Percentiles rank a stretch among this genome's conserved stretches.
Conservation (phyloP, 2,329 filamentous ascomycete genomes). For the Neocucurbitaria cava region DNA sequence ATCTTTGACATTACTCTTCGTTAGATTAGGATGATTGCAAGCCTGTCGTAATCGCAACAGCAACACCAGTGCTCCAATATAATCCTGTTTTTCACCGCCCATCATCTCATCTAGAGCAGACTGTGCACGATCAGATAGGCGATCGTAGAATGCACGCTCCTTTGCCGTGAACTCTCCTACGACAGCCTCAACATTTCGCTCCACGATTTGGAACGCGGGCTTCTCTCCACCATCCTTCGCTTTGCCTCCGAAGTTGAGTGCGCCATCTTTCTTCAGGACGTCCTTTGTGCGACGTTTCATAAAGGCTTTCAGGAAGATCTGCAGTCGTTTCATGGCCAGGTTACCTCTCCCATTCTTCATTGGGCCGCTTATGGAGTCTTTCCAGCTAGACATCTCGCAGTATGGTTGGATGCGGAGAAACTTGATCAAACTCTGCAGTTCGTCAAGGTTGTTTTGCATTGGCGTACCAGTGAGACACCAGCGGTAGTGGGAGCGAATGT, state of each 20-base stretch:
- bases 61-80: constrained; percentile 90
- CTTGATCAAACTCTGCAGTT: constrained; percentile 89
- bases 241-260: constrained; percentile 78
- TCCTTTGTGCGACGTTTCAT: constrained; percentile 99
- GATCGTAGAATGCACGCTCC: constrained; percentile 85
- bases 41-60: constrained; percentile 90
- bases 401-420: constrained; percentile 94
- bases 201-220: constrained; percentile 86
- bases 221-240: constrained; percentile 62
- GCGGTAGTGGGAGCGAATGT: constrained; percentile 82
- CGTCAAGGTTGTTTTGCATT: constrained; percentile 98
- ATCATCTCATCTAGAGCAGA: constrained; percentile 89
- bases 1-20: constrained; percentile 82
- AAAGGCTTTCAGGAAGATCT: constrained; percentile 85
- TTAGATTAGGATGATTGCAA: constrained; percentile 91
- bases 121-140: constrained; percentile 83
- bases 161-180: constrained; percentile 78
- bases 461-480: constrained; percentile 98
- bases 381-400: constrained; percentile 85
- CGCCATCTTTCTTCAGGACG: constrained; percentile 87
- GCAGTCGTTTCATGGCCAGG: constrained; percentile 84
- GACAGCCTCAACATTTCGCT: constrained; percentile 84
- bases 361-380: constrained; percentile 85
- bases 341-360: constrained; percentile 90
- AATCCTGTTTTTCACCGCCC: constrained; percentile 78